Conservation (phyloP, 179 eudicot genomes). For the Nepenthes alata region DNA sequence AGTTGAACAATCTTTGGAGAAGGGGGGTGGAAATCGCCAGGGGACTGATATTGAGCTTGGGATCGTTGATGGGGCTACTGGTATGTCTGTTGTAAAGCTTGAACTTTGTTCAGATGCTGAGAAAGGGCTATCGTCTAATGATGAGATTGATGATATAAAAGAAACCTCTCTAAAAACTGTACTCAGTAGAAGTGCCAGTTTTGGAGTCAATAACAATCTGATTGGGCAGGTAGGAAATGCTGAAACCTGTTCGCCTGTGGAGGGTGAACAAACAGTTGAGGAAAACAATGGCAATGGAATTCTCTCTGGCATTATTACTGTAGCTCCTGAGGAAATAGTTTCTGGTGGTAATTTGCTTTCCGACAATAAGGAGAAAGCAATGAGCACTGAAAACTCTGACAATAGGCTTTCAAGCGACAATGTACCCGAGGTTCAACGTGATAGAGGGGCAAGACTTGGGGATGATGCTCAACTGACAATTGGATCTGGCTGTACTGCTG, state of each 20-base stretch:
- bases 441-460: conserved; percentile 9
- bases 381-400: conserved; percentile 9
- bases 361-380: conserved; percentile 12
- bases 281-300: conserved; percentile 12
- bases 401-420: conserved; percentile 9
- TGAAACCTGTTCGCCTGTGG: conserved; percentile 8
- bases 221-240: conserved; percentile 14
- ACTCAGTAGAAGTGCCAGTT: conserved; percentile 11
- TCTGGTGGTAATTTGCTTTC: conserved; percentile 20
- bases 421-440: conserved; percentile 12
- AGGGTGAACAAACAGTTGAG: conserved; percentile 14
- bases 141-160: conserved; percentile 15
- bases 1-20: conserved; percentile 15
- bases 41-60: conserved; percentile 13
- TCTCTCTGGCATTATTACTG: conserved; percentile 7
- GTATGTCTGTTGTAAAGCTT: conserved; percentile 13
- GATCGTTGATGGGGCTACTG: conserved; percentile 16
- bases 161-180: conserved; percentile 14
- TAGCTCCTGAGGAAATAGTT: conserved; percentile 11
- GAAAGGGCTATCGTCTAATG: conserved; percentile 11
- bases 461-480: conserved; percentile 14
- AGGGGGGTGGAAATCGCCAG: conserved; percentile 7
- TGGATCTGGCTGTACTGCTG: conserved; percentile 19
- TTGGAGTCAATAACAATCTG: conserved; percentile 10
- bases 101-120: conserved; percentile 20